These are phyloP conservation scores for Dillenia suffruticosa DNA, from an alignment of 164 flowering plant genomes.

Conservation along the genomic window DNA sequence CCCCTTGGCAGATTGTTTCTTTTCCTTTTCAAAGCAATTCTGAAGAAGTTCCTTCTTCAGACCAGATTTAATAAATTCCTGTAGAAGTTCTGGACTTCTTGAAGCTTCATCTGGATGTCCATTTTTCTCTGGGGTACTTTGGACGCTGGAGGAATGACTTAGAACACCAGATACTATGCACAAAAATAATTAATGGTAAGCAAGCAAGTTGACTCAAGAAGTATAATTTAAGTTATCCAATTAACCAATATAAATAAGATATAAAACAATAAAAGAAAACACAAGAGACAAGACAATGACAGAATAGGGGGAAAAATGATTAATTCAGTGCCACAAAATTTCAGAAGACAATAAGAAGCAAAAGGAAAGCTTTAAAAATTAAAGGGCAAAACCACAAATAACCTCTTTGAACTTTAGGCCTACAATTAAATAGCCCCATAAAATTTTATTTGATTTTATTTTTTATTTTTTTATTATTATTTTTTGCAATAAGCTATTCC, in stretches of 20 bases:
- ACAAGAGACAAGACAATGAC: not conserved
- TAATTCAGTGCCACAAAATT: no score
- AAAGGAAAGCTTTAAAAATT: no score
- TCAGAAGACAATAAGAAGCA: no score
- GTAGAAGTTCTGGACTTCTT: slow-evolving; percentile 54
- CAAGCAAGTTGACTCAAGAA: not conserved
- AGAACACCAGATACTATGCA: slow-evolving; percentile 45
- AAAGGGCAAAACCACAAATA: no score
- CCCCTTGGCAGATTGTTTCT: slow-evolving; percentile 39
- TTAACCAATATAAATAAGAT: no score
- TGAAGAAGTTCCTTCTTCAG: slow-evolving; percentile 47
- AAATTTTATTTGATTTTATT: no score
- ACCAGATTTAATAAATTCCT: slow-evolving; percentile 47
- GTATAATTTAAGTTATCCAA: no score
- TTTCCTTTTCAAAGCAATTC: slow-evolving; percentile 45
- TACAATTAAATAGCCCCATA: no score
- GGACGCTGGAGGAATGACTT: slow-evolving; percentile 61
- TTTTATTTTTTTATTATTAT: no score
- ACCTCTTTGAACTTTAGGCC: no score
- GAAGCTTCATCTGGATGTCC: slow-evolving; percentile 51
- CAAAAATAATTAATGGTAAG: not conserved
- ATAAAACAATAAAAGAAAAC: not conserved
- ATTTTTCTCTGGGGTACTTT: slow-evolving; percentile 63
- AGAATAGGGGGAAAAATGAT: not conserved
- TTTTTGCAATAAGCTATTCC: no score